These are phyloP conservation scores for Bipolaris bicolor DNA, from an alignment of 2,329 filamentous ascomycete species.

Conservation along the genomic window DNA sequence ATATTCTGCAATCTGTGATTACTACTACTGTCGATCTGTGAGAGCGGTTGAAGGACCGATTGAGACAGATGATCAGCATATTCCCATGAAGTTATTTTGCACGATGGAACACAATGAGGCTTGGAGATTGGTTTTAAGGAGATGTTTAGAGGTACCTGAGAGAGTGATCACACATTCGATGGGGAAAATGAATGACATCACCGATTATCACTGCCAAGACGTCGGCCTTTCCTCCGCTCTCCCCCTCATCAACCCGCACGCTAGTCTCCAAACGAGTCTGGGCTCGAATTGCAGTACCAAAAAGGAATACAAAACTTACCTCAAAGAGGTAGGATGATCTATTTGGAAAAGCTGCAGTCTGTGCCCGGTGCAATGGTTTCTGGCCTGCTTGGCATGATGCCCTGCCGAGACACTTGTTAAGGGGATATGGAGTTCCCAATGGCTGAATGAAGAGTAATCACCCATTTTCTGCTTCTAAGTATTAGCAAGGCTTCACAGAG, in stretches of 20 bases:
- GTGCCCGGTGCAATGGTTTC: background rate
- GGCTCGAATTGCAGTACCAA: background rate
- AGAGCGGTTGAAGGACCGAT: background rate
- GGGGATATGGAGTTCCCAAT: background rate
- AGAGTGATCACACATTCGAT: background rate
- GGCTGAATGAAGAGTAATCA: background rate
- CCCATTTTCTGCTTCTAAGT: background rate
- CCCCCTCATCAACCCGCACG: background rate
- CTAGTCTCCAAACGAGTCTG: background rate
- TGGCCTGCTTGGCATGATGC: background rate
- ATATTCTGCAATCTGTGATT: background rate
- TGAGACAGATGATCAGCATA: background rate
- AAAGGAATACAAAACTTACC: background rate
- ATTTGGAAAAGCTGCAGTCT: background rate
- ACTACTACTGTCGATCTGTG: background rate
- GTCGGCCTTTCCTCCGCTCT: conserved; percentile 7
- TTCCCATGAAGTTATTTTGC: background rate
- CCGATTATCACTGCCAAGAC: conserved; percentile 9
- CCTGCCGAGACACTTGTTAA: background rate
- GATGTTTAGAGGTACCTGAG: background rate
- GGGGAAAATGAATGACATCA: conserved; percentile 9
- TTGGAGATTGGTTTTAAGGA: no score
- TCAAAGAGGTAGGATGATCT: background rate
- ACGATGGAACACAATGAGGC: background rate
- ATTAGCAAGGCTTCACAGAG: background rate